phyloP scores from a whole-genome alignment of 371 early-diverging fungal species.

The Smittium culicis region DNA sequence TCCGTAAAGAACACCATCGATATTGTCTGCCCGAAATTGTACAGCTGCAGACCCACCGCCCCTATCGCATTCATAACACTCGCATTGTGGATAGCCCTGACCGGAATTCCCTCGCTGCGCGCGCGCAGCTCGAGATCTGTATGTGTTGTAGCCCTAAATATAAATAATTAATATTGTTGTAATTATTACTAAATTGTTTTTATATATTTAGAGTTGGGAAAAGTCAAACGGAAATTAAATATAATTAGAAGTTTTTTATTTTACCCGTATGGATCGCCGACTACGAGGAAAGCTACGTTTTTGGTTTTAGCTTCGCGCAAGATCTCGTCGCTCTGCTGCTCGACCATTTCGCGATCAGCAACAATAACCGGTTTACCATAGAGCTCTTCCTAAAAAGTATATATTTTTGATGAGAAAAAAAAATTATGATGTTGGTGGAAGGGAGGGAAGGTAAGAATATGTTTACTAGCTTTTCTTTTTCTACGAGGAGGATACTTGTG shows the following conservation, averaged over 20 bases:
- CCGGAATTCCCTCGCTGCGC: constrained; percentile 67
- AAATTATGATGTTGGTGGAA: neutral
- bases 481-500: constrained; percentile 84
- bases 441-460: too few relatives aligned
- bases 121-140: constrained; percentile 94
- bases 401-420: constrained; percentile 11
- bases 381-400: constrained; percentile 52
- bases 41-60: constrained; percentile 94
- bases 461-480: constrained; percentile 32
- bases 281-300: constrained; percentile 94
- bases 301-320: constrained; percentile 71
- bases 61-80: constrained; percentile 99
- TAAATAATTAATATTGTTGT: constrained; percentile 13
- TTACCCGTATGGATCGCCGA: constrained; percentile 89
- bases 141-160: constrained; percentile 90
- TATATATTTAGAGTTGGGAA: too few relatives aligned
- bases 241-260: neutral
- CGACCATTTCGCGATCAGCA: constrained; percentile 95
- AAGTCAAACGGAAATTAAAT: too few relatives aligned
- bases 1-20: constrained; percentile 98
- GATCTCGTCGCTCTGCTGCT: constrained; percentile 80
- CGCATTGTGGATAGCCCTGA: constrained; percentile 92
- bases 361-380: constrained; percentile 71
- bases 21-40: constrained; percentile 97
- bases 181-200: too few relatives aligned